Evolutionary conservation across 768 basidiomycete genomes (phyloP).

Genomic region (Stropharia rugosoannulata): DNA sequence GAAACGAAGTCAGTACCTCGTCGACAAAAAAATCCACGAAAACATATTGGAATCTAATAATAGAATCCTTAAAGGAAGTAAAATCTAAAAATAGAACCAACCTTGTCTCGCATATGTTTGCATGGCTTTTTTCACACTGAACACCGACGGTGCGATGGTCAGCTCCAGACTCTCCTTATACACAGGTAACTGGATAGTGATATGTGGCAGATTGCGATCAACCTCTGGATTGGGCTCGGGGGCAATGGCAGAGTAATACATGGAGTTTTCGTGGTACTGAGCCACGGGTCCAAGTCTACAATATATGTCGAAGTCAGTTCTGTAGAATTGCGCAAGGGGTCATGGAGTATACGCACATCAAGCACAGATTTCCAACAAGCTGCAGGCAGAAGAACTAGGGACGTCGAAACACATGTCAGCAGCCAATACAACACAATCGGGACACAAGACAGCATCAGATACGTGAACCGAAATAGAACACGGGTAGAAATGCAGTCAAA

Average conservation of each 20-base stretch:
- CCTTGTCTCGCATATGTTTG: slow-evolving; percentile 86
- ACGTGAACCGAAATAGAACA: too few relatives aligned
- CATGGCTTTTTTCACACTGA: slow-evolving; percentile 82
- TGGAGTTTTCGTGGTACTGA: slow-evolving; percentile 82
- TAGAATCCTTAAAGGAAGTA: neutral
- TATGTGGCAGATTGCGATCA: slow-evolving; percentile 70
- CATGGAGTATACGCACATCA: slow-evolving; percentile 36
- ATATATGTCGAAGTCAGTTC: slow-evolving; percentile 15
- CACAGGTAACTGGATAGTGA: slow-evolving; percentile 83
- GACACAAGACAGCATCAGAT: too few relatives aligned
- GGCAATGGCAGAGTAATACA: slow-evolving; percentile 73
- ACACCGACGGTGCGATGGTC: slow-evolving; percentile 74
- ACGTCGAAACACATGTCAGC: neutral
- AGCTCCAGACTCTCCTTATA: slow-evolving; percentile 80
- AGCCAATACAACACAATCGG: too few relatives aligned
- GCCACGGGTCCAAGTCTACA: slow-evolving; percentile 72
- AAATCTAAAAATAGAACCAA: slow-evolving; percentile 1
- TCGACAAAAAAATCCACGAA: neutral
- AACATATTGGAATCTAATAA: too few relatives aligned
- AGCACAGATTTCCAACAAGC: slow-evolving; percentile 62
- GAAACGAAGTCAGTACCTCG: neutral
- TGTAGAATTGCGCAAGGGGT: slow-evolving; percentile 18
- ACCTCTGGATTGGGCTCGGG: slow-evolving; percentile 67
- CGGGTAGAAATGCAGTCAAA: too few relatives aligned
- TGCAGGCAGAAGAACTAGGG: slow-evolving; percentile 75